A percentile compares a stretch with the other conserved stretches of the same genome.
phyloP scores from a whole-genome alignment of 148 eudicot species.

The Chenopodium formosanum region DNA sequence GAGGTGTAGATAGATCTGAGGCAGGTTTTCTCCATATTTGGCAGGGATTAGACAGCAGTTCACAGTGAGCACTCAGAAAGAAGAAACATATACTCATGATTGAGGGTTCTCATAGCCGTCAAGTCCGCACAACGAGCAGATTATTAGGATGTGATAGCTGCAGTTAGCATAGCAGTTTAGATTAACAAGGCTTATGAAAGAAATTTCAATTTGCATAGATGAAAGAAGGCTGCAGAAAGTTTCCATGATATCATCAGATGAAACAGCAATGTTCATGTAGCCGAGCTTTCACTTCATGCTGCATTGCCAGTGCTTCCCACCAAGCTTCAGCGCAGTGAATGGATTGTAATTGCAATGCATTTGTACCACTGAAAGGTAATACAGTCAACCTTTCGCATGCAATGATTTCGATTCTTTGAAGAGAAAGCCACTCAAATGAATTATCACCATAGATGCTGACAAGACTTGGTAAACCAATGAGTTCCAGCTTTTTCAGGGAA shows the following conservation, averaged over 20 bases:
- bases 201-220: background rate
- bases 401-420: conserved; percentile 15
- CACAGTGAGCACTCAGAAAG: background rate
- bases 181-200: background rate
- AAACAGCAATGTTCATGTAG: conserved; percentile 8
- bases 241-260: background rate
- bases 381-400: conserved; percentile 8
- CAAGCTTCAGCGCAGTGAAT: conserved; percentile 22
- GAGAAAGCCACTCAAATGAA: conserved; percentile 18
- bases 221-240: background rate
- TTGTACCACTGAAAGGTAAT: conserved; percentile 15
- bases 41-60: no score
- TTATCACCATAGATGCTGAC: conserved; percentile 1
- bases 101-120: background rate
- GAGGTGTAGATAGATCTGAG: no score
- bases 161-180: background rate
- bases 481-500: conserved; percentile 17
- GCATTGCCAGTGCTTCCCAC: conserved; percentile 20
- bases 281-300: conserved; percentile 20
- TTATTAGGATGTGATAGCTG: background rate
- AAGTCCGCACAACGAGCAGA: background rate
- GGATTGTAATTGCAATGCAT: conserved; percentile 17
- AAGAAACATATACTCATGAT: background rate
- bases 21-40: no score
- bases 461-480: conserved; percentile 6